Base-by-base conservation (phyloP, 306 rosid genomes). In the Fragaria vesca region DNA sequence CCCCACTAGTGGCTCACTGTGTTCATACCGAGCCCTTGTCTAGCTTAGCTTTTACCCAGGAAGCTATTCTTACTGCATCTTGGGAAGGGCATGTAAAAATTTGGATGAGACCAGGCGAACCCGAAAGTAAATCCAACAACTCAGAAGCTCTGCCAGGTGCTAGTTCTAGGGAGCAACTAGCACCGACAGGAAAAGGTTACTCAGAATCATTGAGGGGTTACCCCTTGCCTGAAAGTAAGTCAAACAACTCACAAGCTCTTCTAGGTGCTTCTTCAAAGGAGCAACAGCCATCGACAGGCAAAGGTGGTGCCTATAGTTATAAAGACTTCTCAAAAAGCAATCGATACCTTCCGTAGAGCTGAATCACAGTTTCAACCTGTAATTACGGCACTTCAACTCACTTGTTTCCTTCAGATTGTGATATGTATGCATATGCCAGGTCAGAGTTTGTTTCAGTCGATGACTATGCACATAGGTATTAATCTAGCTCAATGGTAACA, bases 81-180 rank as follows among this genome's bases (percentile, higher is more conserved):
- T 90, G 99, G 52, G 99, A 95, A 80, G 99, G 99, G 61, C 99
- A 93, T 77, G 86, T 93, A 26, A 93, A 91, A 87, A 71, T 91
- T 69, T 95, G 99, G 99, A 79, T 78, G 83, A 87, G 99, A 85
- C 99, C 99, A 0, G 87, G 90, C 4, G 78, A 51, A 12, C 84
- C 87, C 1, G 97, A 93, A 57, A 79, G 74, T 87, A 91, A 87
- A 76, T 58, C 93, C 78, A 87, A 73, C 85, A 83, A 67, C 77
- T 57, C 91, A 3, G 97, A 92, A 81, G 48, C 87, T 67, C 74
- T 83, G 75, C 81, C 85, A 74, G 76, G 89, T 63, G 73, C 85
- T 76, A 85, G 89, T 85, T 80, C 77, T 54, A 89, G 83, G 90
- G 93, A 87, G 32, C 61, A 62, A 75, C 48, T 42, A 20, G 32